Conservation (phyloP, 2,329 filamentous ascomycete species). For the Hypoxylon sp. region DNA sequence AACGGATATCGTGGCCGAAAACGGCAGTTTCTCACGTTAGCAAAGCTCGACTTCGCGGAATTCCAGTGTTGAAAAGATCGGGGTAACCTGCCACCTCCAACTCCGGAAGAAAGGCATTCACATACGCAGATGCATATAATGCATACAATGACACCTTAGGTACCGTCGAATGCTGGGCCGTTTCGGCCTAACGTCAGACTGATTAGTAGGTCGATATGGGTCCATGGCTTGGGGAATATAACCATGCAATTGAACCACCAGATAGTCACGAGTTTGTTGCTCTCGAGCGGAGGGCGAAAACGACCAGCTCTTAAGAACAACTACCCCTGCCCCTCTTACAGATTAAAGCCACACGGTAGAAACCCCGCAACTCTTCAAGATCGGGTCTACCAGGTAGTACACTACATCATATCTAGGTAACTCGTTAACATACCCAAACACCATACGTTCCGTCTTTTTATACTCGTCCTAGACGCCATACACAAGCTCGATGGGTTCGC, state of each 20-base stretch:
- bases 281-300: slow-evolving; percentile 10
- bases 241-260: slow-evolving; percentile 6
- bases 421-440: neutral
- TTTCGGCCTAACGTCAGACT: slow-evolving; percentile 37
- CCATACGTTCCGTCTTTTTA: neutral
- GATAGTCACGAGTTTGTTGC: slow-evolving; percentile 20
- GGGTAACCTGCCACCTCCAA: slow-evolving; percentile 30
- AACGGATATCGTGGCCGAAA: slow-evolving; percentile 15
- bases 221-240: slow-evolving; percentile 9
- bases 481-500: slow-evolving; percentile 50
- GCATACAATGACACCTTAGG: slow-evolving; percentile 23
- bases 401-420: slow-evolving; percentile 9
- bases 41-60: neutral
- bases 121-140: too few species aligned
- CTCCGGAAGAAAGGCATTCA: slow-evolving; percentile 9
- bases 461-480: neutral
- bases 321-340: slow-evolving; percentile 4
- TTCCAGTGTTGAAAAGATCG: slow-evolving; percentile 11
- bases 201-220: slow-evolving; percentile 29
- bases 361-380: slow-evolving; percentile 15
- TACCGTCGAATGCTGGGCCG: slow-evolving; percentile 14
- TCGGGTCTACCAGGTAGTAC: slow-evolving; percentile 1
- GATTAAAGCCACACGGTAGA: neutral
- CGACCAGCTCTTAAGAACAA: neutral
- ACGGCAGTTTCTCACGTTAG: slow-evolving; percentile 21